These are phyloP conservation scores for Licmophora abbreviata DNA, from an alignment of 108 stramenopile genomes.

Conservation along the genomic window DNA sequence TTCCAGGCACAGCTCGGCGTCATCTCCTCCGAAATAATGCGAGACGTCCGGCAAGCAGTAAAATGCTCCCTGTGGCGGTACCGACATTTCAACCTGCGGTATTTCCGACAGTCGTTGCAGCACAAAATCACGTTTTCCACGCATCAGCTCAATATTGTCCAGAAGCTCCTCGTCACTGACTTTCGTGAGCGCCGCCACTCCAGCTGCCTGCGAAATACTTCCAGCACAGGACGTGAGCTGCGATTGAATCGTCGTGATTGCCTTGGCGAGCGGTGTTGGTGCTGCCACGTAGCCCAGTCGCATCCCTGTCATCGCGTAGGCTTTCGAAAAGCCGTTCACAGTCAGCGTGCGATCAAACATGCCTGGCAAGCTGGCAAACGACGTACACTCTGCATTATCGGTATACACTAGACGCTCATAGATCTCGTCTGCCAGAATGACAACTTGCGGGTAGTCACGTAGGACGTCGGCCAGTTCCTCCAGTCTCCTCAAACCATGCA, in stretches of 20 bases:
- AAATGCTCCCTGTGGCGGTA: slow-evolving; percentile 89
- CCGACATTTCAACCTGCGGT: slow-evolving; percentile 42
- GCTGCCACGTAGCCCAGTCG: slow-evolving; percentile 90
- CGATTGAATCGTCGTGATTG: slow-evolving; percentile 77
- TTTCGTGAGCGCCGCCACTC: slow-evolving; percentile 73
- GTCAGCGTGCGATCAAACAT: slow-evolving; percentile 87
- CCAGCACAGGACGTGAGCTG: slow-evolving; percentile 93
- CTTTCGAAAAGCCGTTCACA: slow-evolving; percentile 93
- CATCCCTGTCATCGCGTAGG: slow-evolving; percentile 96
- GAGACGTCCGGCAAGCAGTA: slow-evolving; percentile 92
- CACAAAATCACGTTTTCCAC: slow-evolving; percentile 82
- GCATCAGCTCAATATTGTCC: slow-evolving; percentile 66
- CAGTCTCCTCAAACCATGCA: slow-evolving; percentile 53
- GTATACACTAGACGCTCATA: slow-evolving; percentile 93
- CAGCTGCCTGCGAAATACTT: slow-evolving; percentile 90
- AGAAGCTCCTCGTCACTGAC: slow-evolving; percentile 67
- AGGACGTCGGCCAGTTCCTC: slow-evolving; percentile 62
- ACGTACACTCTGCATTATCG: slow-evolving; percentile 54
- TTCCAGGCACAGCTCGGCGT: slow-evolving; percentile 73
- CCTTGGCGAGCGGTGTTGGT: slow-evolving; percentile 54
- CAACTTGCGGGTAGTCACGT: slow-evolving; percentile 57
- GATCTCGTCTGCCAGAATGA: slow-evolving; percentile 92
- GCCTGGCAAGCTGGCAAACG: slow-evolving; percentile 73
- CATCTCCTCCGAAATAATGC: slow-evolving; percentile 67
- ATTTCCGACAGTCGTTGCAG: slow-evolving; percentile 58